Evolutionary conservation across 177 flowering plant species (phyloP), one percentile per base, ranked within the genome.

Genomic region (Vitis hybrid): DNA sequence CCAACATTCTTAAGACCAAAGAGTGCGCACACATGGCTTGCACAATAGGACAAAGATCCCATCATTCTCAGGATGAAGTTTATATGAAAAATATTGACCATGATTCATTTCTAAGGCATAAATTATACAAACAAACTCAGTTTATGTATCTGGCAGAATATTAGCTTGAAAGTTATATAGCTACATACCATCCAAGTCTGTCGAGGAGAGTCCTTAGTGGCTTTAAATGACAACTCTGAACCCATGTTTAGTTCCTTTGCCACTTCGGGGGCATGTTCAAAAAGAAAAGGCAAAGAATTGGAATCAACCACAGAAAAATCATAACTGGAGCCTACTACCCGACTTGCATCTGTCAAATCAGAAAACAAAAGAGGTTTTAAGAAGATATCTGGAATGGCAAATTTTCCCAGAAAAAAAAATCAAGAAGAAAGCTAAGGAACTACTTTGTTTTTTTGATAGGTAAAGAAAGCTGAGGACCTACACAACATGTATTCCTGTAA

Each of bases 251-350:
- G 80, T 73, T 85, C 86, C 62, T 83, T 83, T 39, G 93, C 92
- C 52, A 81, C 92, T 69, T 88, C 89, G 70, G 93, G 97, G 58
- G 96, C 87, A 78, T 91, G 59, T 69, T 93, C 88, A 82, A 91
- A 91, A 68, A 95, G 77, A 80, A 93, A 95, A 62, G 39, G 64
- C 48, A 93, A 78, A 45, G 98, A 81, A 81, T 95, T 95, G 78
- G 99, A 84, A 79, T 95, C 99, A 50, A 93, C 87, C 8, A 90
- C 92, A 70, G 92, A 77, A 74, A 95, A 79, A 70, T 91, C 94
- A 67, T 85, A 91, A 75, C 83, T 95, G 62, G 94, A 83, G 11
- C 86, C 89, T 74, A 78, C 60, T 69, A 93, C 64, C 51, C 67
- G 74, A 66, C 70, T 79, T 70, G 78, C 78, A 81, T 72, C 98